These are phyloP conservation scores for Globisporangium echinulatum DNA, from an alignment of 352 stramenopile genomes.

Conservation along the genomic window DNA sequence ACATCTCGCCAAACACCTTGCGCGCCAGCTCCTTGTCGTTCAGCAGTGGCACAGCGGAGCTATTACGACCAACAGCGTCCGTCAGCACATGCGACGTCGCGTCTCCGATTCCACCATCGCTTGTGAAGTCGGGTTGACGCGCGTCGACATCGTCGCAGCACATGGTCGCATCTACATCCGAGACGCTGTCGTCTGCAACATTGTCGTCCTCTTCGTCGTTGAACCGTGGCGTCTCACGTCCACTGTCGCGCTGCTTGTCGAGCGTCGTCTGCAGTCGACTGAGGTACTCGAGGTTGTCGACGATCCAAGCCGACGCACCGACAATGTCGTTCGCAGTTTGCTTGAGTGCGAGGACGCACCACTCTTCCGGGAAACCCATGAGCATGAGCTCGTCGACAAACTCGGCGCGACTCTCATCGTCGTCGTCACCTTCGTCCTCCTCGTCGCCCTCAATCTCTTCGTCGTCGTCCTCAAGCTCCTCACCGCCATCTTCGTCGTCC, in stretches of 20 bases:
- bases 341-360: constrained; percentile 87
- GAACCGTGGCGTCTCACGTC: constrained; percentile 24
- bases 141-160: not conserved
- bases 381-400: constrained; percentile 90
- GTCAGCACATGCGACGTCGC: not conserved
- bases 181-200: not conserved
- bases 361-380: constrained; percentile 91
- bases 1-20: constrained; percentile 83
- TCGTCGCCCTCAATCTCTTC: constrained; percentile 35
- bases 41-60: constrained; percentile 13
- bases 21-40: constrained; percentile 80
- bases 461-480: constrained; percentile 25
- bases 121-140: not conserved
- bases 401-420: constrained; percentile 46
- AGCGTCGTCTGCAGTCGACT: constrained; percentile 71
- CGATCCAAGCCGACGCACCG: constrained; percentile 88
- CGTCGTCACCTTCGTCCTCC: constrained; percentile 43
- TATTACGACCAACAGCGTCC: too few species aligned
- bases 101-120: not conserved
- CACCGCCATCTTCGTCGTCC: constrained; percentile 15
- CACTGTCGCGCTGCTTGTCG: constrained; percentile 58
- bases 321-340: constrained; percentile 91
- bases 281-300: constrained; percentile 91
- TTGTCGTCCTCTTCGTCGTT: constrained; percentile 71
- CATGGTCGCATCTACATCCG: not conserved